Base-by-base conservation (phyloP, 176 grass and related monocot genomes). In the Miscanthus lutarioriparius region DNA sequence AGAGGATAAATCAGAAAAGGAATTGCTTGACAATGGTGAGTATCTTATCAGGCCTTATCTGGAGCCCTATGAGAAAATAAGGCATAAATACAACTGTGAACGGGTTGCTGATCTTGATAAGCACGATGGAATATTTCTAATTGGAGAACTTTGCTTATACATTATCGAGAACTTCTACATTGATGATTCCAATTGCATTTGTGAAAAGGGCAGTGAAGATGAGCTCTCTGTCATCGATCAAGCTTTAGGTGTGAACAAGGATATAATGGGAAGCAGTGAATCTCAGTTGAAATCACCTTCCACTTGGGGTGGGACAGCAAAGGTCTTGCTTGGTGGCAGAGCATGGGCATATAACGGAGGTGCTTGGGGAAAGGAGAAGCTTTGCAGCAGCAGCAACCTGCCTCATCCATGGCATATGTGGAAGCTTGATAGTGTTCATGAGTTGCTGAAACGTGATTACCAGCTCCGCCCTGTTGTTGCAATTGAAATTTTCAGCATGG, bases 141-240 rank as follows among this genome's bases (percentile, higher is more conserved):
- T 99, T 9, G 97, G 97, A 39, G 97, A 99, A 38, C 83, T 96
- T 79, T 92, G 93, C 69, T 86, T 99, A 80, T 99, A 99, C 83
- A 93, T 96, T 63, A 99, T 99, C 32, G 97, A 99, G 80, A 99
- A 99, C 86, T 99, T 99, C 75, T 99, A 96, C 76, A 94, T 99
- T 15, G 93, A 99, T 72, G 89, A 94, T 75, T 90, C 89, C 79
- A 92, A 89, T 37, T 99, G 97, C 88, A 91, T 99, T 82, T 99
- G 91, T 16, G 97, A 99, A 87, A 99, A 99, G 75, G 65, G 69
- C 23, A 95, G 86, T 78, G 93, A 99, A 90, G 93, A 94, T 71
- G 97, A 99, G 37, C 87, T 93, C 10, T 99, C 97, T 83, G 93
- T 99, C 37, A 99, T 99, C 8, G 97, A 99, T 87, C 97, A 94